Evolutionary conservation across 176 grass and related monocot genomes (phyloP).

Genomic region (Ensete glaucum): DNA sequence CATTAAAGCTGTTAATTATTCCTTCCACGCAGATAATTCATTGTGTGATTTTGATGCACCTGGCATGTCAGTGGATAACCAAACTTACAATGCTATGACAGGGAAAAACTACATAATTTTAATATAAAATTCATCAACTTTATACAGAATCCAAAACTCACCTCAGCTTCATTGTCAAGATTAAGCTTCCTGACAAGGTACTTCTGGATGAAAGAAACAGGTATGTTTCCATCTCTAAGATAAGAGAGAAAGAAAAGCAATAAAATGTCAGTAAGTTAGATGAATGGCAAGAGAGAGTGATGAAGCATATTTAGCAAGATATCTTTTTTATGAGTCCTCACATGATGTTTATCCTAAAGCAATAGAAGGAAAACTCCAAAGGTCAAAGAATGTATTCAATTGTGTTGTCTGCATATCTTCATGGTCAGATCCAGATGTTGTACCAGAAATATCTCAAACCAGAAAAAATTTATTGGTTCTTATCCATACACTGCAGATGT

Average conservation of each 20-base stretch:
- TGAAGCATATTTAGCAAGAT: not conserved
- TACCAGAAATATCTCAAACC: not conserved
- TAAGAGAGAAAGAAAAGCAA: not conserved
- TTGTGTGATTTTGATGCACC: not conserved
- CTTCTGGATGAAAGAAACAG: conserved; percentile 73
- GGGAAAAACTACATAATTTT: not conserved
- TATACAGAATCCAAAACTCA: conserved; percentile 20
- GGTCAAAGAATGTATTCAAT: not conserved
- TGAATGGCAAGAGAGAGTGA: not conserved
- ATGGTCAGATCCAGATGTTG: not conserved
- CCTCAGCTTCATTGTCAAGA: conserved; percentile 67
- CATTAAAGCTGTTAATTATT: too few relatives aligned
- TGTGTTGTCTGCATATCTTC: not conserved
- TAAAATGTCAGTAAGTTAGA: not conserved
- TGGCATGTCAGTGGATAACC: not conserved
- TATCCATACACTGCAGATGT: not conserved
- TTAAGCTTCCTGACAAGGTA: conserved; percentile 75
- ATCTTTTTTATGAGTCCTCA: not conserved
- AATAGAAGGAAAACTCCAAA: not conserved
- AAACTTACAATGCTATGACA: not conserved
- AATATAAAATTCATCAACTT: conserved; percentile 5
- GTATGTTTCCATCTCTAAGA: conserved; percentile 55
- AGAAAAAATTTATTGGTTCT: not conserved
- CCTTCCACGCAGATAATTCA: not conserved
- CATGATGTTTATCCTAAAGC: not conserved